Conservation (phyloP, 106 monocot genomes). For the Gastrodia elata region DNA sequence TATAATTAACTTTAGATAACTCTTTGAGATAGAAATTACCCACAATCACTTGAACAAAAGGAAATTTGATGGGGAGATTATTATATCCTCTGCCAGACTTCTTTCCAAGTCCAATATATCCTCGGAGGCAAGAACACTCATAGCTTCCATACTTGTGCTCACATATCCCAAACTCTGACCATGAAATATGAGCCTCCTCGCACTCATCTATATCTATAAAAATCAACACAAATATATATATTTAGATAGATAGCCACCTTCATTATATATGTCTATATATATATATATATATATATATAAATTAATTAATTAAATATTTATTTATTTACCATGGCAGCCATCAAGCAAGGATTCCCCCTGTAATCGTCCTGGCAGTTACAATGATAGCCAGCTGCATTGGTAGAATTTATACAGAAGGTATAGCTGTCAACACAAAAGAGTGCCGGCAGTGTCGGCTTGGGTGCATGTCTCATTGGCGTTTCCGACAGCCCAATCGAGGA, state of each 20-base stretch:
- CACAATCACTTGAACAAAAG: conserved; percentile 27
- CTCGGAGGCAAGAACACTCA: conserved; percentile 35
- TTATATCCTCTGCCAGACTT: conserved; percentile 38
- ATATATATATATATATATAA: too few species aligned
- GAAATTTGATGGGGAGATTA: conserved; percentile 10
- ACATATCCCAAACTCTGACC: conserved; percentile 25
- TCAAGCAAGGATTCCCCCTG: conserved; percentile 40
- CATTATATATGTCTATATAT: too few species aligned
- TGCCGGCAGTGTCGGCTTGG: not conserved
- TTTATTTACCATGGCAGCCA: conserved; percentile 36
- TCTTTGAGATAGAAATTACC: too few species aligned
- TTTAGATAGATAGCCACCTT: too few species aligned
- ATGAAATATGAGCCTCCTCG: conserved; percentile 20
- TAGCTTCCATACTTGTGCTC: conserved; percentile 33
- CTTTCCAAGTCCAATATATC: conserved; percentile 27
- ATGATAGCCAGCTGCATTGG: conserved; percentile 17
- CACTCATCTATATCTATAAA: conserved; percentile 59
- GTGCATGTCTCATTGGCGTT: not conserved
- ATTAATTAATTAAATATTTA: not conserved
- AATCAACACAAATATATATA: not conserved
- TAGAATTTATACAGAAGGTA: conserved; percentile 22
- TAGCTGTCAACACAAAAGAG: conserved; percentile 12
- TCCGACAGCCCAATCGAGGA: not conserved
- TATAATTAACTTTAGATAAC: too few species aligned
- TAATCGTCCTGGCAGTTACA: conserved; percentile 33